These are phyloP conservation scores for Viola pubescens DNA, from an alignment of 441 rosid genomes.

Conservation along the genomic window DNA sequence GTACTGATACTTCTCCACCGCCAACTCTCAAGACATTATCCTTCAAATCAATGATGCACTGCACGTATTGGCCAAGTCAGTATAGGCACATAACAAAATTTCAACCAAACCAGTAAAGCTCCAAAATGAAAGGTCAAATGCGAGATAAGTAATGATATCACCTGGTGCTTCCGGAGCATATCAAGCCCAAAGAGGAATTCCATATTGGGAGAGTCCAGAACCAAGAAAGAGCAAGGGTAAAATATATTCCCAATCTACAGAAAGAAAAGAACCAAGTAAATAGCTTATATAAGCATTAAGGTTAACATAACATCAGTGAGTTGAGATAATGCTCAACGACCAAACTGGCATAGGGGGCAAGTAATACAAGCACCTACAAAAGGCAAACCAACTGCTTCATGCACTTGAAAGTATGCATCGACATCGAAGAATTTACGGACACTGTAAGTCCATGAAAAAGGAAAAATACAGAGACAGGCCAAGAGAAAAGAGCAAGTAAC, in stretches of 20 bases:
- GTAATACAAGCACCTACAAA: too few relatives aligned
- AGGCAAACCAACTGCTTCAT: neutral
- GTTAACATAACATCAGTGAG: neutral
- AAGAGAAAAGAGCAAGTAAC: neutral
- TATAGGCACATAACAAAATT: slow-evolving; percentile 2
- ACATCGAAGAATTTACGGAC: neutral
- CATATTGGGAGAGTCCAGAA: slow-evolving; percentile 91
- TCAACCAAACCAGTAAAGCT: slow-evolving; percentile 1
- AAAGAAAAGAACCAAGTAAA: slow-evolving; percentile 8
- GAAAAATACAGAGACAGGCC: neutral
- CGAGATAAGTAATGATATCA: slow-evolving; percentile 23
- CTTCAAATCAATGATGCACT: slow-evolving; percentile 92
- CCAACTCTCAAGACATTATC: slow-evolving; percentile 84
- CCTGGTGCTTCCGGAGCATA: slow-evolving; percentile 99
- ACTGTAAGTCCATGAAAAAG: neutral
- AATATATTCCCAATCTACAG: slow-evolving; percentile 78
- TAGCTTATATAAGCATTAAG: neutral
- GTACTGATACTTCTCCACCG: slow-evolving; percentile 95
- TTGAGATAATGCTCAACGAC: too few relatives aligned
- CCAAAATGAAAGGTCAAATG: slow-evolving; percentile 3
- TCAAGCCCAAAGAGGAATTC: slow-evolving; percentile 96
- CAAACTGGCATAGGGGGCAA: too few relatives aligned
- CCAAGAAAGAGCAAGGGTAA: slow-evolving; percentile 88
- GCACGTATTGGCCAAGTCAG: slow-evolving; percentile 8
- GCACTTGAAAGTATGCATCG: neutral